These are phyloP conservation scores for Castanea mollissima DNA, from an alignment of 306 rosid species.

Conservation along the genomic window DNA sequence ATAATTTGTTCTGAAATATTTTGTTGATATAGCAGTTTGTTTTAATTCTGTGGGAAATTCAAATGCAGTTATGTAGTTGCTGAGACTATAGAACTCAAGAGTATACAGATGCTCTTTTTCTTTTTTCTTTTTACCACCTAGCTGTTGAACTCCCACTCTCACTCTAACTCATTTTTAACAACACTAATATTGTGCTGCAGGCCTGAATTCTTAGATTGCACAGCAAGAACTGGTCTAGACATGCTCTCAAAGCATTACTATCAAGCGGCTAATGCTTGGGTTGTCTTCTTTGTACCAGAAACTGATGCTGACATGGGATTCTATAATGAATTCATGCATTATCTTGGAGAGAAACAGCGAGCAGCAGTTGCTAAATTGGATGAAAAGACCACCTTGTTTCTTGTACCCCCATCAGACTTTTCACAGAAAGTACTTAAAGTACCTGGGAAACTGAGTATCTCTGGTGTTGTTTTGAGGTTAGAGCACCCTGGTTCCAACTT, in stretches of 20 bases:
- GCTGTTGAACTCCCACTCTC: background rate
- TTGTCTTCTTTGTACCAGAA: slow-evolving; percentile 94
- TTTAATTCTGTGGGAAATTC: background rate
- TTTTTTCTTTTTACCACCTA: background rate
- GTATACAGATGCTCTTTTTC: background rate
- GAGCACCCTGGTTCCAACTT: slow-evolving; percentile 63
- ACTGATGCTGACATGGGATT: slow-evolving; percentile 77
- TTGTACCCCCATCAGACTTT: slow-evolving; percentile 95
- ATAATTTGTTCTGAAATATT: background rate
- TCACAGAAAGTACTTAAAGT: slow-evolving; percentile 87
- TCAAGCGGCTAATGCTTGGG: slow-evolving; percentile 96
- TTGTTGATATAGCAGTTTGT: background rate
- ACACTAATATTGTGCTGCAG: slow-evolving; percentile 50
- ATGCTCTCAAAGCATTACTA: slow-evolving; percentile 97
- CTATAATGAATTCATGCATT: slow-evolving; percentile 93
- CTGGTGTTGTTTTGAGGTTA: slow-evolving; percentile 89
- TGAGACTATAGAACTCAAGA: background rate
- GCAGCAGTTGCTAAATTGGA: slow-evolving; percentile 96
- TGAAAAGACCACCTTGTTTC: slow-evolving; percentile 86
- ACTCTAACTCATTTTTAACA: slow-evolving; percentile 22
- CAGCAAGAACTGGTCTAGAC: slow-evolving; percentile 94
- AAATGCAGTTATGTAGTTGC: background rate
- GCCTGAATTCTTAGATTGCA: slow-evolving; percentile 94
- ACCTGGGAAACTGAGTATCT: slow-evolving; percentile 92
- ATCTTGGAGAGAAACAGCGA: slow-evolving; percentile 89